A percentile compares a stretch with the other conserved stretches of the same genome.
phyloP scores from a whole-genome alignment of 345 rosid species.

The Lepidium aucheri region DNA sequence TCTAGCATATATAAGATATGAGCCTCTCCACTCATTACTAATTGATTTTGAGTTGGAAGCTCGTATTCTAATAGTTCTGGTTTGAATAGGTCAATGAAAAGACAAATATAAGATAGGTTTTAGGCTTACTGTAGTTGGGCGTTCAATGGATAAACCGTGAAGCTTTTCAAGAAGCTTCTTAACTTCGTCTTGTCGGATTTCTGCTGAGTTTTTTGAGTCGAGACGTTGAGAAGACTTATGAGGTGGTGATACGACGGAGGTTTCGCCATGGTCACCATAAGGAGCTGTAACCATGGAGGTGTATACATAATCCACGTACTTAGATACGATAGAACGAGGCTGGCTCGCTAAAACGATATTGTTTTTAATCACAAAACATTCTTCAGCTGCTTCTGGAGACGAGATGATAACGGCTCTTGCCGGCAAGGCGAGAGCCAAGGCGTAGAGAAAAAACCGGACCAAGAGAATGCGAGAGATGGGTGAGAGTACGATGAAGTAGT shows the following conservation, averaged over 20 bases:
- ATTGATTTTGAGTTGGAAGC: too few species aligned
- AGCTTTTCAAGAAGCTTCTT: constrained; percentile 24
- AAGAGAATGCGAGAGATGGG: constrained; percentile 15
- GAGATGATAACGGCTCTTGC: constrained; percentile 13
- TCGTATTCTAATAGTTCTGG: too few species aligned
- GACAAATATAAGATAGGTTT: too few species aligned
- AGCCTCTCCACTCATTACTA: too few species aligned
- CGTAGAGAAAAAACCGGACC: constrained; percentile 29
- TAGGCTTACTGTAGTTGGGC: constrained; percentile 8
- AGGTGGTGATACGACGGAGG: constrained; percentile 25
- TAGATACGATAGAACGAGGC: constrained; percentile 13
- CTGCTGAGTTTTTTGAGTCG: constrained; percentile 22
- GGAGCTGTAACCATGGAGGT: constrained; percentile 22
- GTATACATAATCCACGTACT: constrained; percentile 22
- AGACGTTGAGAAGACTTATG: constrained; percentile 18
- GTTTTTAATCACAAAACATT: constrained; percentile 20
- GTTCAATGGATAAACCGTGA: constrained; percentile 7
- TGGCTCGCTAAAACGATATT: constrained; percentile 22
- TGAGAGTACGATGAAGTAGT: constrained; percentile 15
- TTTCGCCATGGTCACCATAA: constrained; percentile 31
- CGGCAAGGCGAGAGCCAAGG: constrained; percentile 26
- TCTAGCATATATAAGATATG: too few species aligned
- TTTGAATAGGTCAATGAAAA: too few species aligned
- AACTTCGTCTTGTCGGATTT: constrained; percentile 25
- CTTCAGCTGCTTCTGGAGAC: constrained; percentile 19